Base-by-base conservation (phyloP, 2,329 filamentous ascomycete genomes). In the Cytospora paraplurivora region DNA sequence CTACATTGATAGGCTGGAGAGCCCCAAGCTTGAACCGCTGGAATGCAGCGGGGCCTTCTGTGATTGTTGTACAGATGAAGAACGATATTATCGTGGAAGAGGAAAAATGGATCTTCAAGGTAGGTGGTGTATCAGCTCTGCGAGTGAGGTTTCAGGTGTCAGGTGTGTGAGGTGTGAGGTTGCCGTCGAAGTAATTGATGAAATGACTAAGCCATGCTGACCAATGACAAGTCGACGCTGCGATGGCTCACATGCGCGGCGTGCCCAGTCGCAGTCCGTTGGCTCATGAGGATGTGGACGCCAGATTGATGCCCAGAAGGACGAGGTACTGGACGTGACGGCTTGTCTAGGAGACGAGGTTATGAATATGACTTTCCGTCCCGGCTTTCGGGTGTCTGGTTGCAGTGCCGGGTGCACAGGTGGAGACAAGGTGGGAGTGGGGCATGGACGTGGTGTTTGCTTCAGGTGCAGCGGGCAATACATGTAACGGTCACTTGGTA, bases 141-240 rank as follows among this genome's bases (percentile, higher is more conserved):
- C 33, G 27, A n/a, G 33, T 50, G n/a, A n/a, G n/a, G n/a, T n/a
- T n/a, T n/a, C n/a, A n/a, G n/a, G n/a, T n/a, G n/a, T 19, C 11
- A 53, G 32, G 19, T 27, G 6, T 21, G 6, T n/a, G 32, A 21
- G 21, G n/a, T n/a, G n/a, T 17, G 17, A 27, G 32, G 12, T 57
- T 17, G 17, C 56, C 27, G 35, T 55, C 2, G 35, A 4, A 5
- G 35, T 52, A n/a, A 34, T 21, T 55, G 50, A 51, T 49, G 41
- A 47, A 27, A 58, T 64, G 62, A 66, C 64, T 64, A 64, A 64
- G 64, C 62, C 38, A 49, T 59, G 27, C 64, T 66, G 62, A 66
- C 62, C 56, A 50, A 62, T 61, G 41, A 53, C 10, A 64, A 66
- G 64, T 66, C 62, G 57, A 59, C 34, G 57, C 64, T 59, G 64